Conservation (phyloP, 164 flowering plant genomes). For the Tetrastigma voinierianum region DNA sequence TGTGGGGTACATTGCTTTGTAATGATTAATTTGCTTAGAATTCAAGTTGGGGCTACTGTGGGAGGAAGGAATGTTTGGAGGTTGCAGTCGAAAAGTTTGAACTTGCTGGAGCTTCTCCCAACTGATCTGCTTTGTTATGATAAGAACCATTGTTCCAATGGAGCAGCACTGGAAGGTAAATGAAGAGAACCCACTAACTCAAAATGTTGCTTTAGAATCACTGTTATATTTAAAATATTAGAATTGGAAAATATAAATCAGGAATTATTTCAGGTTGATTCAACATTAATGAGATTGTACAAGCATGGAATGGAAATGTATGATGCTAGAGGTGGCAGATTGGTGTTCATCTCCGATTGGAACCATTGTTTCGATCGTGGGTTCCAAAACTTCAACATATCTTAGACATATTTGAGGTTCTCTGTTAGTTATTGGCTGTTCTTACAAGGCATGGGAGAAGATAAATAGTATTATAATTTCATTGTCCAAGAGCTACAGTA, state of each 20-base stretch:
- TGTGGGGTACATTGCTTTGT: conserved; percentile 89
- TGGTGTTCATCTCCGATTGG: conserved; percentile 72
- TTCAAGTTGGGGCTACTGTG: conserved; percentile 67
- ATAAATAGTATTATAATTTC: conserved; percentile 2
- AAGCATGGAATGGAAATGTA: conserved; percentile 99
- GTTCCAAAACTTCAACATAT: conserved; percentile 57
- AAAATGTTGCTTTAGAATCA: neutral
- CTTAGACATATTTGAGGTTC: too few species aligned
- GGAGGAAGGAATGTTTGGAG: conserved; percentile 89
- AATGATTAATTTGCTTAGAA: conserved; percentile 86
- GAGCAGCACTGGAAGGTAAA: conserved; percentile 72
- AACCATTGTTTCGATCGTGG: conserved; percentile 76
- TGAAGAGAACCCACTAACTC: neutral
- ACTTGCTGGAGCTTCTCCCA: conserved; percentile 86
- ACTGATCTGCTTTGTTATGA: conserved; percentile 86
- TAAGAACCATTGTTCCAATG: conserved; percentile 90
- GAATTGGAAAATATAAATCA: neutral
- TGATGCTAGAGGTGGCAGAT: conserved; percentile 80
- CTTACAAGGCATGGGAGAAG: conserved; percentile 1
- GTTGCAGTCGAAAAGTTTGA: conserved; percentile 80
- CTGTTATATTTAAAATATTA: neutral
- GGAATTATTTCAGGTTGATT: conserved; percentile 54
- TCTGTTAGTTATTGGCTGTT: neutral
- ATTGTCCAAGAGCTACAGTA: conserved; percentile 2
- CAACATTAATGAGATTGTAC: conserved; percentile 89